Percentiles rank a stretch among this genome's conserved stretches.
phyloP scores from a whole-genome alignment of 352 stramenopile genomes.

The Pythium myriotylum region DNA sequence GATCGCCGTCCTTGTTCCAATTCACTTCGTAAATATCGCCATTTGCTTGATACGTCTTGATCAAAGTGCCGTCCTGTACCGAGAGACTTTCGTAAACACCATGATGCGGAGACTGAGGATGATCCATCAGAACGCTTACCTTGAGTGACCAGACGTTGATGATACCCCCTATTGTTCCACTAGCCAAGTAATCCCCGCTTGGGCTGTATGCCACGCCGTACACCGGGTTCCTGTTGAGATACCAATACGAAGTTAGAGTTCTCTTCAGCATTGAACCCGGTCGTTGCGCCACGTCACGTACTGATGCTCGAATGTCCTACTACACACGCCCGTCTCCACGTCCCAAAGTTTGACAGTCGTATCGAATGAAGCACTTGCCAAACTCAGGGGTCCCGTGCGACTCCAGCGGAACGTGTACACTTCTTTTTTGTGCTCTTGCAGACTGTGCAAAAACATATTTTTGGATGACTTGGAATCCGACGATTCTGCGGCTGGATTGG shows the following conservation, averaged over 20 bases:
- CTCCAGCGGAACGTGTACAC: constrained; percentile 95
- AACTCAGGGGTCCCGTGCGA: constrained; percentile 79
- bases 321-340: constrained; percentile 88
- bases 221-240: constrained; percentile 65
- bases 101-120: background rate
- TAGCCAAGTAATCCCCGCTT: constrained; percentile 94
- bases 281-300: constrained; percentile 74
- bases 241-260: background rate
- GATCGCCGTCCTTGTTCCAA: constrained; percentile 93
- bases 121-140: constrained; percentile 38
- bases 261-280: no score
- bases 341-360: constrained; percentile 96
- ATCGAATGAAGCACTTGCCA: constrained; percentile 96
- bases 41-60: constrained; percentile 89
- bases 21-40: constrained; percentile 99
- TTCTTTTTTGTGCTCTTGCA: constrained; percentile 93
- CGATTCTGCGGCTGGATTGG: constrained; percentile 20
- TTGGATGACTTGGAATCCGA: constrained; percentile 24
- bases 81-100: constrained; percentile 23
- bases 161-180: constrained; percentile 95
- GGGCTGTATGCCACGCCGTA: constrained; percentile 90
- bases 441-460: constrained; percentile 68
- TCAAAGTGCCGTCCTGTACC: constrained; percentile 58
- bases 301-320: constrained; percentile 93
- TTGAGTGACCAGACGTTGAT: constrained; percentile 98